Evolutionary conservation across 2,329 filamentous ascomycete genomes (phyloP).

Genomic region (Tolypocladium guangdongense): DNA sequence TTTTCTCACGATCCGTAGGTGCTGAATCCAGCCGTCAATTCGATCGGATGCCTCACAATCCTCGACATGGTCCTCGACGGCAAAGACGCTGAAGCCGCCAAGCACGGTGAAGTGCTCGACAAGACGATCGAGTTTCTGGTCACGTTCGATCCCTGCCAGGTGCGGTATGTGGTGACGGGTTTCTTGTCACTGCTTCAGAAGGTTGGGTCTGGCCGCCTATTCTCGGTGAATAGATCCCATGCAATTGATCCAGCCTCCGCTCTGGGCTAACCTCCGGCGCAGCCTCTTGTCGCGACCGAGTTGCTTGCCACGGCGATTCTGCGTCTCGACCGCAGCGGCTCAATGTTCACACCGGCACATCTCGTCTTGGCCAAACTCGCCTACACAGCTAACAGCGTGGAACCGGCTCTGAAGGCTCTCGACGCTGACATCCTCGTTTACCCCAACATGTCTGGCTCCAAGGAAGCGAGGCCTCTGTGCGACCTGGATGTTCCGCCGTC

Average conservation of each 20-base stretch:
- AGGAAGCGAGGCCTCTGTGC: constrained; percentile 30
- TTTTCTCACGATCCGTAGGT: constrained; percentile 18
- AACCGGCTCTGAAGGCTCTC: constrained; percentile 48
- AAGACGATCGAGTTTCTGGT: constrained; percentile 33
- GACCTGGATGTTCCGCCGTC: constrained; percentile 33
- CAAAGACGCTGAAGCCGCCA: constrained; percentile 16
- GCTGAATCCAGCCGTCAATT: constrained; percentile 36
- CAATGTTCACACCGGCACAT: constrained; percentile 56
- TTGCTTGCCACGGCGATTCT: constrained; percentile 43
- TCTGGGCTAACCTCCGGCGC: background rate
- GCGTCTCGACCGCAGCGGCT: constrained; percentile 54
- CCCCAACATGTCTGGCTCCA: constrained; percentile 32
- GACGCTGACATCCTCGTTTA: constrained; percentile 57
- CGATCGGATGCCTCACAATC: constrained; percentile 39
- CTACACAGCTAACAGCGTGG: constrained; percentile 40
- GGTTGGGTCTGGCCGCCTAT: constrained; percentile 26
- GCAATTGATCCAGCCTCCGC: background rate
- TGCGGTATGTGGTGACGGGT: constrained; percentile 35
- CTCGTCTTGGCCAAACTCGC: constrained; percentile 47
- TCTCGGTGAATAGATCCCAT: constrained; percentile 23
- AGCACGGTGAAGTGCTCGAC: constrained; percentile 21
- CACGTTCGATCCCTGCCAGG: constrained; percentile 38
- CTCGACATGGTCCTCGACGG: constrained; percentile 28
- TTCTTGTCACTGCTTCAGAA: constrained; percentile 34
- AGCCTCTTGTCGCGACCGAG: constrained; percentile 37